phyloP scores from a whole-genome alignment of 768 basidiomycete species.

The Trametes cubensis region DNA sequence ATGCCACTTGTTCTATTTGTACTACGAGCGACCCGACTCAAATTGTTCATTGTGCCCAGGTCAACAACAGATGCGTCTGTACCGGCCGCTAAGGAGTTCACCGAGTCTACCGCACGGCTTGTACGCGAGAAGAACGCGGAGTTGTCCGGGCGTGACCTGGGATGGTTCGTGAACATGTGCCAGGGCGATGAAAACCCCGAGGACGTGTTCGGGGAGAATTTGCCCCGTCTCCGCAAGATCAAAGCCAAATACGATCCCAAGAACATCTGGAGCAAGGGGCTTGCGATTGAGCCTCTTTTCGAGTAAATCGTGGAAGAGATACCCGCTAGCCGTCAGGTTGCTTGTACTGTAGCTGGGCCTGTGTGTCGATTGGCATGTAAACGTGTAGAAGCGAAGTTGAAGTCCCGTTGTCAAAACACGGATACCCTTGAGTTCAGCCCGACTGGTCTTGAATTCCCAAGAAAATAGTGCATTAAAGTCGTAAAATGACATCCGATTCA shows the following conservation, averaged over 20 bases:
- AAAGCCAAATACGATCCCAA: constrained; percentile 39
- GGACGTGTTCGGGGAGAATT: constrained; percentile 35
- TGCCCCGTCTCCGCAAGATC: constrained; percentile 30
- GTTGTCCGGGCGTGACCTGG: constrained; percentile 23
- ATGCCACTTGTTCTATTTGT: not conserved
- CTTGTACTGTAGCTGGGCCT: not conserved
- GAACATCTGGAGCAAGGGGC: constrained; percentile 34
- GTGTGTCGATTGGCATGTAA: too few relatives aligned
- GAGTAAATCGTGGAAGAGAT: constrained; percentile 1
- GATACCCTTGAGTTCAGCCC: too few relatives aligned
- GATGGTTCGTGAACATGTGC: constrained; percentile 28
- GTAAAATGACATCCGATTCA: not conserved
- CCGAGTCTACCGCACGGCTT: constrained; percentile 1
- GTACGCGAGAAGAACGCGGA: constrained; percentile 27
- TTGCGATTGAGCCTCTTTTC: constrained; percentile 30
- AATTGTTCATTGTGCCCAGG: not conserved
- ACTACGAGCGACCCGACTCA: not conserved
- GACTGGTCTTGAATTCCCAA: not conserved
- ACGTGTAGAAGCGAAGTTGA: too few relatives aligned
- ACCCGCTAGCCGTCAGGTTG: not conserved
- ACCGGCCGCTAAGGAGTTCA: constrained; percentile 7
- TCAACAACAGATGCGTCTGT: constrained; percentile 25
- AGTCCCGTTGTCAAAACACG: too few relatives aligned
- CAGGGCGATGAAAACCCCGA: constrained; percentile 31
- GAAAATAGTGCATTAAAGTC: not conserved